Evolutionary conservation across 306 rosid genomes (phyloP), one percentile per base, ranked within the genome.

Genomic region (Prunus padus): DNA sequence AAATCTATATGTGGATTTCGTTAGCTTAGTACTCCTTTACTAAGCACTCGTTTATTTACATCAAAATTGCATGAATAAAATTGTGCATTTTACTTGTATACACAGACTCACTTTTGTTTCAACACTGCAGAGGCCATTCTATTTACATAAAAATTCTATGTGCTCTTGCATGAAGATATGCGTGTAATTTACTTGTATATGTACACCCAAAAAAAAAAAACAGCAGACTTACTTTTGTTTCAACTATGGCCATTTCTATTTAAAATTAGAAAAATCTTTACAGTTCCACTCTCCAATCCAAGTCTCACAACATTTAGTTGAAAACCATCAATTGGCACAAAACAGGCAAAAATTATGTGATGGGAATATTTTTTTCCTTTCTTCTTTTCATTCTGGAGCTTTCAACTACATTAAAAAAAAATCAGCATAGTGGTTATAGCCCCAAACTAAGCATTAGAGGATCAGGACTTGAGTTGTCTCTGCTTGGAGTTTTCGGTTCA

Each of bases 381-480:
- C 37, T 33, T 33, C 40, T 33, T 5, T 5, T 33, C 40, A 33
- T 33, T 33, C 40, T 14, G 51, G 13, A 22, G 30, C 19, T 55
- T 13, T 57, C 33, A 55, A 56, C 15, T 72, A 55, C 12, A 8
- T 12, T 26, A 18, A 28, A 8, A 33, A 31, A 33, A 33, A 13
- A 31, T 18, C 37, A 12, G 65, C 12, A 25, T 25, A 37, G 72
- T 14, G 76, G 15, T 71, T 44, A 28, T 62, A 61, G 51, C 8
- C 20, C 13, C 47, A 69, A 71, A 77, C 79, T 55, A n/a, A 25
- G 54, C 40, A 18, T 31, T 14, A 49, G 54, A 40, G 54, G 47
- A 73, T 71, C 59, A 19, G 16, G 33, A 77, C 61, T 54, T 30
- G 72, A 74, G 40, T 44, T 46, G 33, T 60, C 72, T 61, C 45